phyloP scores from a whole-genome alignment of 176 grass and related monocot genomes.

The Oropetium thomaeum region DNA sequence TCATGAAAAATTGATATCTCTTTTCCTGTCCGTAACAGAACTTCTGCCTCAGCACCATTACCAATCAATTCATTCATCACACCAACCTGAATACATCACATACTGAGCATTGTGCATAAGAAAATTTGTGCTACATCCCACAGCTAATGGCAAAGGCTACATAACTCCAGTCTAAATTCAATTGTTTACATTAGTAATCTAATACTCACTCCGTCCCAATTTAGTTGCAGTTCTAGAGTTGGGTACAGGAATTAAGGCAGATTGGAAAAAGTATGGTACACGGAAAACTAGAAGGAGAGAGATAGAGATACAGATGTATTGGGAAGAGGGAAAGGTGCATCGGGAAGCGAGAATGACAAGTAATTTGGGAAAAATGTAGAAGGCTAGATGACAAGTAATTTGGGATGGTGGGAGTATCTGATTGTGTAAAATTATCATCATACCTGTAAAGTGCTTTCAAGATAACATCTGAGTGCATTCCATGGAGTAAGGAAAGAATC shows the following conservation, averaged over 20 bases:
- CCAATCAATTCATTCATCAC: slow-evolving; percentile 67
- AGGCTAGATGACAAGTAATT: no score
- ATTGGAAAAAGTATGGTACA: no score
- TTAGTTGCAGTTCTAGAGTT: no score
- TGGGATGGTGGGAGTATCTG: no score
- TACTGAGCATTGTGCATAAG: slow-evolving; percentile 7
- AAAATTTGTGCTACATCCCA: not conserved
- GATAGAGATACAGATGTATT: no score
- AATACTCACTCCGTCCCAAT: no score
- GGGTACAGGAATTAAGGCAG: no score
- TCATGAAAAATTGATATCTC: slow-evolving; percentile 57
- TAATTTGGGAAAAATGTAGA: no score
- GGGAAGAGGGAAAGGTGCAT: no score
- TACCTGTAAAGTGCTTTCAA: slow-evolving; percentile 98
- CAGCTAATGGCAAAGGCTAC: not conserved
- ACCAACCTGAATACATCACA: slow-evolving; percentile 50
- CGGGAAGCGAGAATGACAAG: no score
- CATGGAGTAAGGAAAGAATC: slow-evolving; percentile 74
- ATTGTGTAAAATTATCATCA: not conserved
- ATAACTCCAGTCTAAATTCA: slow-evolving; percentile 4
- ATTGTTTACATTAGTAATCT: no score
- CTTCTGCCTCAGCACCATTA: slow-evolving; percentile 74
- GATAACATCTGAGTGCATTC: slow-evolving; percentile 75
- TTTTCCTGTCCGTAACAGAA: slow-evolving; percentile 65
- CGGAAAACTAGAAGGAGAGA: no score